Evolutionary conservation across 257 asterid genomes (phyloP).

Genomic region (Prunella vulgaris): DNA sequence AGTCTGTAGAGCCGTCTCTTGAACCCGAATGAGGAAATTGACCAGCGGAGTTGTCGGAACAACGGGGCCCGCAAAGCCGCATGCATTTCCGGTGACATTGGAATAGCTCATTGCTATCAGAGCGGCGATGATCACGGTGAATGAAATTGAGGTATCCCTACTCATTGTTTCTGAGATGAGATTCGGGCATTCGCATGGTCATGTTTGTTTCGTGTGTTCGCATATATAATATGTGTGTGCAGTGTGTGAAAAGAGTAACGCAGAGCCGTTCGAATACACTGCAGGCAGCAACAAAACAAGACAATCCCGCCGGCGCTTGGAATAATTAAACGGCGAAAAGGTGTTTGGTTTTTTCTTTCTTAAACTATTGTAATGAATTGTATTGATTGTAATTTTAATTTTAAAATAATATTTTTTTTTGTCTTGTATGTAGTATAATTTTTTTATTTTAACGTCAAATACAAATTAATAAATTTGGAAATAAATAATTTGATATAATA

Average conservation of each 20-base stretch:
- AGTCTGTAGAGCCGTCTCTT: slow-evolving; percentile 48
- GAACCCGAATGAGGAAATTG: slow-evolving; percentile 54
- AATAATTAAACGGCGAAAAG: background rate
- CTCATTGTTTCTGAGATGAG: slow-evolving; percentile 7
- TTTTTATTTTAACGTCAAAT: too few species aligned
- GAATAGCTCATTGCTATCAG: background rate
- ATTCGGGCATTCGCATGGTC: background rate
- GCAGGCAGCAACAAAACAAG: background rate
- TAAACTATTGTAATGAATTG: too few species aligned
- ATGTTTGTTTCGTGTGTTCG: background rate
- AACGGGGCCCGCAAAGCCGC: slow-evolving; percentile 41
- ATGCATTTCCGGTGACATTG: background rate
- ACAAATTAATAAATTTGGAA: too few species aligned
- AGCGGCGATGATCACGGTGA: background rate
- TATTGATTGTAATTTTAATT: too few species aligned
- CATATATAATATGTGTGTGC: background rate
- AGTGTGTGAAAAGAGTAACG: background rate
- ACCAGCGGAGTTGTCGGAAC: slow-evolving; percentile 54
- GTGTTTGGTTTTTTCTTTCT: too few species aligned
- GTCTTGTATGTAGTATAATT: too few species aligned
- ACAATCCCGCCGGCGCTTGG: background rate
- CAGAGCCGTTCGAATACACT: background rate
- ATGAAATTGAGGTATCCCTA: background rate
- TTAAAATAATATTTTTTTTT: too few species aligned
- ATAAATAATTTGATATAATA: too few species aligned